A percentile compares a stretch with the other conserved stretches of the same genome.
phyloP scores from a whole-genome alignment of 2,329 filamentous ascomycete species.

The Pseudopithomyces chartarum region DNA sequence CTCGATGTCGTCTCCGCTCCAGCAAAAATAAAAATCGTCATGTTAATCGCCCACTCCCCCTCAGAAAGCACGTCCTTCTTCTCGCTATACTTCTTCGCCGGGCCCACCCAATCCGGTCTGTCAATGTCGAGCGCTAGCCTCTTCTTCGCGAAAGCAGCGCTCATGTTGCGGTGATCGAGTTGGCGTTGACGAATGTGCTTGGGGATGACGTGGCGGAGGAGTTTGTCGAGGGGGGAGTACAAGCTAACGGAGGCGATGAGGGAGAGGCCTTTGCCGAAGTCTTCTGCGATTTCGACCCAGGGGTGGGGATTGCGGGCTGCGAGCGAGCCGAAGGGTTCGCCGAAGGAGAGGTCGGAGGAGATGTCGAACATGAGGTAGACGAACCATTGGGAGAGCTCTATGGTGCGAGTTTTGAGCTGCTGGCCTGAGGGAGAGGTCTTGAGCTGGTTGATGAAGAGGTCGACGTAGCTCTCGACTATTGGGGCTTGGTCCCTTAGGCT shows the following conservation, averaged over 20 bases:
- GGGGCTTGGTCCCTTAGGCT: conserved; percentile 29
- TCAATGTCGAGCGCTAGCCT: conserved; percentile 24
- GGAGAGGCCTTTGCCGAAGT: conserved; percentile 33
- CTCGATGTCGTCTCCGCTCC: conserved; percentile 52
- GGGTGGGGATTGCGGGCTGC: conserved; percentile 38
- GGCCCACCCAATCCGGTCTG: conserved; percentile 35
- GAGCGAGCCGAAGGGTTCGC: conserved; percentile 52
- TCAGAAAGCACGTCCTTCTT: conserved; percentile 21
- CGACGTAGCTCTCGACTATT: conserved; percentile 29
- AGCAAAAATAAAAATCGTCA: conserved; percentile 46
- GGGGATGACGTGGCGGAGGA: conserved; percentile 30
- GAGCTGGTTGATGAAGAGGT: conserved; percentile 26
- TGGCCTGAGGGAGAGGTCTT: conserved; percentile 2
- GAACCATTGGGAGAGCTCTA: conserved; percentile 25
- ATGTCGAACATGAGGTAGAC: conserved; percentile 32
- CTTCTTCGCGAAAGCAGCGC: conserved; percentile 25
- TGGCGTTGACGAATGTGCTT: conserved; percentile 27
- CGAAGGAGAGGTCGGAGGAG: conserved; percentile 57
- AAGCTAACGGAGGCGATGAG: conserved; percentile 34
- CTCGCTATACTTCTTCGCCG: conserved; percentile 28
- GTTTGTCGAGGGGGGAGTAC: conserved; percentile 30
- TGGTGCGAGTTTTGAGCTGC: conserved; percentile 12
- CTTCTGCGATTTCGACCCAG: conserved; percentile 42
- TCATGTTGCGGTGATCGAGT: conserved; percentile 29
- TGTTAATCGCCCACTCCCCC: conserved; percentile 47